Evolutionary conservation across 352 stramenopile species (phyloP).

Genomic region (Phytophthora constricta): DNA sequence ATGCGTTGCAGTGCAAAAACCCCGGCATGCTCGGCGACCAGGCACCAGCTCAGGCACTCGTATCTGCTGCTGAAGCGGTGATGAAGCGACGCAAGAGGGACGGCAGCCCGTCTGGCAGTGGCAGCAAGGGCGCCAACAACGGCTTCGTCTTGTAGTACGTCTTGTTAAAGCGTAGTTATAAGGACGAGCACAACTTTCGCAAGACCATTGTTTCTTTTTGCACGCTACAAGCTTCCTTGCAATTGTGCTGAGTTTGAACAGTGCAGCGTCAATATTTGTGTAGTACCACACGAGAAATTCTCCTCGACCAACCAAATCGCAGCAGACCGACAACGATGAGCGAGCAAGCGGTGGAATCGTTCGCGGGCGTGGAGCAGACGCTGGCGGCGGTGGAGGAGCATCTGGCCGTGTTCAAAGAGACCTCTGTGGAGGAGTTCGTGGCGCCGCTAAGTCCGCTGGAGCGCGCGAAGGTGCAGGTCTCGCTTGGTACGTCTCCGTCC

Average conservation of each 20-base stretch:
- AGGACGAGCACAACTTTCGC: constrained; percentile 27
- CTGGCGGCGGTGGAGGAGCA: constrained; percentile 79
- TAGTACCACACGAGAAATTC: no score
- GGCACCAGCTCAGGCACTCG: constrained; percentile 38
- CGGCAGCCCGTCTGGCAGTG: constrained; percentile 12
- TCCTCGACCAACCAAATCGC: constrained; percentile 8
- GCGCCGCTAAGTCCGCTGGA: constrained; percentile 69
- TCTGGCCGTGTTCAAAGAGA: constrained; percentile 62
- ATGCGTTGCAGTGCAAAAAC: constrained; percentile 57
- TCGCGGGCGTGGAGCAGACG: constrained; percentile 81
- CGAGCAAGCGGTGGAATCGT: constrained; percentile 66
- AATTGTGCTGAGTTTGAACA: no score
- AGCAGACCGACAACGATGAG: constrained; percentile 59
- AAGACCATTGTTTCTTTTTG: no score
- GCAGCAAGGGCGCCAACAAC: constrained; percentile 6
- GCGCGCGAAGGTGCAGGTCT: constrained; percentile 86
- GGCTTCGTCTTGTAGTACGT: constrained; percentile 35
- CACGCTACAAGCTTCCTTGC: no score
- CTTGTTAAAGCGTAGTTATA: no score
- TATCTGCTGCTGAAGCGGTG: constrained; percentile 39
- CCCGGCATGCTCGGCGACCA: constrained; percentile 28
- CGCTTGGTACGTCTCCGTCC: constrained; percentile 56
- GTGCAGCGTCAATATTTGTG: no score
- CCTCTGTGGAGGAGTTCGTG: constrained; percentile 63
- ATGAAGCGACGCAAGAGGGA: constrained; percentile 58